Evolutionary conservation across 768 basidiomycete species (phyloP).

Genomic region (Paxillus rubicundulus): DNA sequence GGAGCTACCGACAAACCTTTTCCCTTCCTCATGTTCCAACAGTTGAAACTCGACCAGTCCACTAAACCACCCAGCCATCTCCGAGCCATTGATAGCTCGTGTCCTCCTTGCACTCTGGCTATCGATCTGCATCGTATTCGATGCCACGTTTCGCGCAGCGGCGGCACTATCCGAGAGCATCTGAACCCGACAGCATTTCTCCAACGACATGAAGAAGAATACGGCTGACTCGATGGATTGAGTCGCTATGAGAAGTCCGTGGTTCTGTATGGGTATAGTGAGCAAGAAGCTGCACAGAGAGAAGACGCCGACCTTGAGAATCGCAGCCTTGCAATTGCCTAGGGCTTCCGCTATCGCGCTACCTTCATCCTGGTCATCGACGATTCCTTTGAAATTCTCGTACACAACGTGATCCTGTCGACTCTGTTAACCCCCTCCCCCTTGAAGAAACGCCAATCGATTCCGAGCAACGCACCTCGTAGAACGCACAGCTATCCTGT

Average conservation of each 20-base stretch:
- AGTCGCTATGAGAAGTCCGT: slow-evolving; percentile 25
- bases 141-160: slow-evolving; percentile 11
- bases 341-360: slow-evolving; percentile 28
- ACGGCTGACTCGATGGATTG: slow-evolving; percentile 24
- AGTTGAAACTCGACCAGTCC: slow-evolving; percentile 38
- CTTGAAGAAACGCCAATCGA: background rate
- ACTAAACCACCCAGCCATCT: slow-evolving; percentile 38
- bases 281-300: background rate
- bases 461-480: slow-evolving; percentile 15
- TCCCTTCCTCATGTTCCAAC: slow-evolving; percentile 36
- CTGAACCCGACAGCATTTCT: slow-evolving; percentile 32
- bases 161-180: slow-evolving; percentile 30
- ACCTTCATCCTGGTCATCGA: slow-evolving; percentile 33
- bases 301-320: slow-evolving; percentile 14
- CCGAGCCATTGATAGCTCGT: slow-evolving; percentile 23
- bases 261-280: slow-evolving; percentile 17
- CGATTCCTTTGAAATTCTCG: slow-evolving; percentile 34
- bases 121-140: slow-evolving; percentile 1
- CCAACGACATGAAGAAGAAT: slow-evolving; percentile 23
- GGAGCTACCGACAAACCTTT: slow-evolving; percentile 2
- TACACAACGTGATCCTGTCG: slow-evolving; percentile 31
- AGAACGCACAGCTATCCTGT: slow-evolving; percentile 36
- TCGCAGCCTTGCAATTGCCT: slow-evolving; percentile 26
- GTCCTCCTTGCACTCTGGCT: slow-evolving; percentile 28
- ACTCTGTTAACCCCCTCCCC: background rate